Conservation (phyloP, 2,329 filamentous ascomycete genomes). For the Niveomyces coronatus region DNA sequence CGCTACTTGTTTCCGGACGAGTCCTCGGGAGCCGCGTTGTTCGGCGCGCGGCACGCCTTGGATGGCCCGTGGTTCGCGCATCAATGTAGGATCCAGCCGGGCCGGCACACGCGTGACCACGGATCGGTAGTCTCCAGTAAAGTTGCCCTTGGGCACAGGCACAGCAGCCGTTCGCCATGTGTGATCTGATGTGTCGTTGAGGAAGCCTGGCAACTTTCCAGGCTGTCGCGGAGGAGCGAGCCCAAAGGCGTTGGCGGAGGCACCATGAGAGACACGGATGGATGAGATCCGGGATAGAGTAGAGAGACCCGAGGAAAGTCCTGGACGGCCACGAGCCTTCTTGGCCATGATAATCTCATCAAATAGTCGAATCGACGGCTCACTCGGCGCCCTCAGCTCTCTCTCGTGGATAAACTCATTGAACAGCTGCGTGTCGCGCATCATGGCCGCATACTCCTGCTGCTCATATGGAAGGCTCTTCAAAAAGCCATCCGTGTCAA, state of each 20-base stretch:
- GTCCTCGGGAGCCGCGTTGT: constrained; percentile 36
- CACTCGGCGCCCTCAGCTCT: constrained; percentile 51
- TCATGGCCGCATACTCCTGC: constrained; percentile 52
- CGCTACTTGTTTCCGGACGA: constrained; percentile 47
- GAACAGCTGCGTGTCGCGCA: constrained; percentile 59
- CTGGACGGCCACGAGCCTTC: constrained; percentile 53
- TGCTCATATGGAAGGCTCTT: constrained; percentile 55
- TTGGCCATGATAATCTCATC: constrained; percentile 80
- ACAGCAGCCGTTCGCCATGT: constrained; percentile 64
- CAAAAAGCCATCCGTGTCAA: constrained; percentile 56
- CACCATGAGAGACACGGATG: constrained; percentile 45
- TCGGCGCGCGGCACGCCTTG: constrained; percentile 69
- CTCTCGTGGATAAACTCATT: constrained; percentile 81
- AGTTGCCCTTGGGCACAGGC: constrained; percentile 49
- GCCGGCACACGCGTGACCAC: constrained; percentile 61
- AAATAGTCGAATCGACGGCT: constrained; percentile 63
- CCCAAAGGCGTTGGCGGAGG: constrained; percentile 29
- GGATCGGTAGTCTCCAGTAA: constrained; percentile 51
- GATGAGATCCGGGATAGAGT: constrained; percentile 54
- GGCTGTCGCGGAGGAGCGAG: constrained; percentile 26
- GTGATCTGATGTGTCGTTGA: constrained; percentile 66
- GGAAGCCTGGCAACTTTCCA: constrained; percentile 44
- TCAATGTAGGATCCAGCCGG: constrained; percentile 73
- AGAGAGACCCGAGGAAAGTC: constrained; percentile 39
- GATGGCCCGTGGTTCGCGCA: constrained; percentile 86